Percentiles rank a stretch among this genome's conserved stretches.
Evolutionary conservation across 257 asterid species (phyloP).

Genomic region (Solanum clarkiae): DNA sequence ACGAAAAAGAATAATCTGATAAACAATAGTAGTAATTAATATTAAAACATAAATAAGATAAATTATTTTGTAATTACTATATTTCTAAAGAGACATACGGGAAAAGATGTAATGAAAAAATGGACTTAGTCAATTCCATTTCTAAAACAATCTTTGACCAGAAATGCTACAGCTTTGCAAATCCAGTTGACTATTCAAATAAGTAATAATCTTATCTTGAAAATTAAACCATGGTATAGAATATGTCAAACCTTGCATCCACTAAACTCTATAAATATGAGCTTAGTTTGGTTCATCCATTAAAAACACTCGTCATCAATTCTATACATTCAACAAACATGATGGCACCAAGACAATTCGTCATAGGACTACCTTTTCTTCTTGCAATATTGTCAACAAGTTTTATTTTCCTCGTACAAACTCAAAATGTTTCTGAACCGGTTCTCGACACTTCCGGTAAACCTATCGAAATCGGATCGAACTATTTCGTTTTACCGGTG

Average conservation of each 20-base stretch:
- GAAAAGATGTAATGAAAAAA: too few relatives aligned
- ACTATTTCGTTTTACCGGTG: neutral
- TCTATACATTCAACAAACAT: neutral
- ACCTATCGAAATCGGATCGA: neutral
- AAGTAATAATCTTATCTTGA: neutral
- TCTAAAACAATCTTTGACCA: neutral
- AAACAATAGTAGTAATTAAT: too few relatives aligned
- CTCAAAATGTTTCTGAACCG: neutral
- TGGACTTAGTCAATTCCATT: neutral
- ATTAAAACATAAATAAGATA: too few relatives aligned
- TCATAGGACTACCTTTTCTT: neutral
- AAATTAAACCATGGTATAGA: neutral
- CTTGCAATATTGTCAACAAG: neutral
- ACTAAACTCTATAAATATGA: neutral
- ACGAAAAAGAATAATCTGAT: too few relatives aligned
- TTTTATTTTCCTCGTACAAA: neutral
- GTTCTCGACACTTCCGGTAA: neutral
- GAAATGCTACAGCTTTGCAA: neutral
- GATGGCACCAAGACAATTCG: neutral
- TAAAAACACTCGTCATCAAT: neutral
- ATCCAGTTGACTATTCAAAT: neutral
- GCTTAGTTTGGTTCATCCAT: neutral
- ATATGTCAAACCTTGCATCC: neutral
- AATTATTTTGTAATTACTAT: too few relatives aligned
- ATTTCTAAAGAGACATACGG: neutral